phyloP scores from a whole-genome alignment of 768 basidiomycete species.

The Termitomyces bulborhizus region DNA sequence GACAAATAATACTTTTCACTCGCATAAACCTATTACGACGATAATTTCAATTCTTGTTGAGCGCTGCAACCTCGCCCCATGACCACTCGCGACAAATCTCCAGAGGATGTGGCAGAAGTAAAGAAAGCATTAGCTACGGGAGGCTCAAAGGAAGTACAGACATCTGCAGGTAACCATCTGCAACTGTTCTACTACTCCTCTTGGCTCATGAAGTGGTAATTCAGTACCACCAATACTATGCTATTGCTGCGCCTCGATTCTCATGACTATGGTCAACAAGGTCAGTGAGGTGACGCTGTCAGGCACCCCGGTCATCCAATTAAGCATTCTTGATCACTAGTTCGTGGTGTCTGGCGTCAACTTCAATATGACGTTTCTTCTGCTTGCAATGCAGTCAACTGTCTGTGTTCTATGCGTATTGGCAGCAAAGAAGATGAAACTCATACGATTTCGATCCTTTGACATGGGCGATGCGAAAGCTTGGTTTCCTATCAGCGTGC shows the following conservation, averaged over 20 bases:
- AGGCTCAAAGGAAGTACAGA: conserved; percentile 19
- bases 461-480: conserved; percentile 76
- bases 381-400: conserved; percentile 83
- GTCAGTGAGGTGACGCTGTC: conserved; percentile 32
- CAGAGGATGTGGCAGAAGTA: conserved; percentile 24
- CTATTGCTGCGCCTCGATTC: conserved; percentile 88
- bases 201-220: not conserved
- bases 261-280: conserved; percentile 98
- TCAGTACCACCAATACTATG: conserved; percentile 76
- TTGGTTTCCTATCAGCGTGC: conserved; percentile 93
- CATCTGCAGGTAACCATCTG: conserved; percentile 20
- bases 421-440: conserved; percentile 62
- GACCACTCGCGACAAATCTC: conserved; percentile 6
- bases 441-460: conserved; percentile 84
- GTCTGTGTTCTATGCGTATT: conserved; percentile 82
- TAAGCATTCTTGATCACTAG: conserved; percentile 29
- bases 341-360: conserved; percentile 90
- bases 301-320: not conserved
- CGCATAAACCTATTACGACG: not conserved
- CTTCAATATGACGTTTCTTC: conserved; percentile 96
- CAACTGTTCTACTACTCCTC: not conserved
- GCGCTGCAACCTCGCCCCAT: not conserved
- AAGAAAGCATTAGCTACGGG: conserved; percentile 32
- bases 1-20: not conserved
- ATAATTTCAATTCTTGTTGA: not conserved